Evolutionary conservation across 176 grass and related monocot genomes (phyloP), one percentile per base, ranked within the genome.

Genomic region (Dactylis glomerata): DNA sequence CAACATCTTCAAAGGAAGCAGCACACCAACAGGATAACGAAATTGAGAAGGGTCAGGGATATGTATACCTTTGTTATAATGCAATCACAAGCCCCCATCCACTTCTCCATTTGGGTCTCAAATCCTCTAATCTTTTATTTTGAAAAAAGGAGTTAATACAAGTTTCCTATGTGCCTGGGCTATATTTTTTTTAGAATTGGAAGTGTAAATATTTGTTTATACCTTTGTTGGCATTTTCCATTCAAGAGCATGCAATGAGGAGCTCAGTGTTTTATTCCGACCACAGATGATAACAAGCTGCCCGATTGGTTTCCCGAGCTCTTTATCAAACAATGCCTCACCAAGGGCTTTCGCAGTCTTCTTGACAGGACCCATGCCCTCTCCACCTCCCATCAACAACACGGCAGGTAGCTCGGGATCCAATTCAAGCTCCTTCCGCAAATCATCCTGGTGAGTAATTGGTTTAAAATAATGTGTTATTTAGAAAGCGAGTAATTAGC

Each of bases 31-130:
- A n/a, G n/a, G n/a, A n/a, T n/a, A n/a, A n/a, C n/a, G n/a, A n/a
- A 72, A 78, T 70, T 17, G 16, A 56, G 16, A 59, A 84, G 6
- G 6, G 49, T 85, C 20, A 83, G 61, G 8, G 26, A 42, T 66
- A 51, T 91, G 28, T 86, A 24, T 90, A 96, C 96, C 91, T 99
- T 99, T 78, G 96, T 99, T 92, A 99, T 99, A 92, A 99, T 92
- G 66, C 96, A 99, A 79, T 99, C 96, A 86, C 93, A 99, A 68
- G 91, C 87, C 9, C 93, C 96, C 96, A 99, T 99, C 96, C 96
- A 99, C 73, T 99, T 99, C 88, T 99, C 96, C 96, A 99, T 99
- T 81, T 99, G 96, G 24, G 93, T 99, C 70, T 96, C 96, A 76
- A 99, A 99, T 89, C 96, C 96, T 66, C 93, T 89, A 65, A 99